Evolutionary conservation across 768 basidiomycete genomes (phyloP), one percentile per base, ranked within the genome.

Genomic region (Naganishia antarctica): DNA sequence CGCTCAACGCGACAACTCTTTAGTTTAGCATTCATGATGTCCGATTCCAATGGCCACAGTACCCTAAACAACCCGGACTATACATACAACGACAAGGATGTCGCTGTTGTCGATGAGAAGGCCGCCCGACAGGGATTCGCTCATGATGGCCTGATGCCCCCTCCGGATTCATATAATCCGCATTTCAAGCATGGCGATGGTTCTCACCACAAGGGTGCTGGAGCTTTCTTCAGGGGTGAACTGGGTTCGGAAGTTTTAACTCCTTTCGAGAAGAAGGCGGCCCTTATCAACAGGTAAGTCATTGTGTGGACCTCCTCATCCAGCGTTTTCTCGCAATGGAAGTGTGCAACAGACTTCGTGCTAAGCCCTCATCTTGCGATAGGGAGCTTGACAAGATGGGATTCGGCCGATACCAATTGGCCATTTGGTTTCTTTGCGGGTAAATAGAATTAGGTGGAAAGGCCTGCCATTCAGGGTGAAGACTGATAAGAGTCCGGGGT

Each of bases 381-480:
- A 74, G 72, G 3, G 78, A 75, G 49, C 64, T 77, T 25, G 74
- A 78, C 46, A 53, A 65, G 49, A 71, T 76, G 67, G 73, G 73
- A 1, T 65, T 77, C 16, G 76, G 76, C 0, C 60, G 70, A 23
- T 78, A 76, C 66, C 75, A 75, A 64, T 68, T 69, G 67, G 73
- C 72, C 63, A 73, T 77, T 63, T 78, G 73, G 69, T 70, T 76
- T 60, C 70, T 79, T n/a, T 74, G 73, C 60, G 78, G 76, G 7
- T 41, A 34, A 34, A 31, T 51, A n/a, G n/a, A n/a, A n/a, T n/a
- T n/a, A n/a, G n/a, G n/a, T n/a, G n/a, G n/a, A n/a, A n/a, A n/a
- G n/a, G n/a, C n/a, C n/a, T n/a, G n/a, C n/a, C n/a, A n/a, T n/a
- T n/a, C n/a, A n/a, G n/a, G n/a, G n/a, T n/a, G n/a, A n/a, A n/a